These are phyloP conservation scores for Exserohilum rostratum DNA, from an alignment of 2,329 filamentous ascomycete species.

Conservation along the genomic window DNA sequence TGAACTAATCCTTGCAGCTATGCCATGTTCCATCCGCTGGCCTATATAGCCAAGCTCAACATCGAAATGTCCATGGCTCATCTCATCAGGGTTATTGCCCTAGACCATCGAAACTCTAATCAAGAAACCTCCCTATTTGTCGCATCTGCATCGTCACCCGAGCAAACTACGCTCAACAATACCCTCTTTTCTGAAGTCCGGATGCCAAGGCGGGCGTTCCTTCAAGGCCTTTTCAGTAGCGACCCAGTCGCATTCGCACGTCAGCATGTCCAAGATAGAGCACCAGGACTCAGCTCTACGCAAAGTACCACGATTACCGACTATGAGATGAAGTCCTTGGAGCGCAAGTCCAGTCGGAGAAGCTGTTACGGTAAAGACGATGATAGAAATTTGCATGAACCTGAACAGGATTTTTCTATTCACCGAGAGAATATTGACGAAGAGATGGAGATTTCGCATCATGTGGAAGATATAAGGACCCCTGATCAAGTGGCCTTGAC, in stretches of 20 bases:
- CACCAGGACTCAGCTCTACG: conserved; percentile 15
- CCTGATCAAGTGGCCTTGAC: background rate
- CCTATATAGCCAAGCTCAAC: conserved; percentile 55
- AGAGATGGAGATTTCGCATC: background rate
- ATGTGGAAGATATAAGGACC: background rate
- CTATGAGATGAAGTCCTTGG: background rate
- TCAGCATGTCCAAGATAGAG: conserved; percentile 4
- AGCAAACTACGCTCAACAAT: background rate
- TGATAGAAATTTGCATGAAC: background rate
- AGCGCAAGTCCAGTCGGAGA: background rate
- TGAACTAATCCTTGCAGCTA: conserved; percentile 36
- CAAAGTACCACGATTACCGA: conserved; percentile 5
- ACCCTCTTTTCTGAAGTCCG: conserved; percentile 7
- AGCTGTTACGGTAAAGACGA: background rate
- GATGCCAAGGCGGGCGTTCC: conserved; percentile 9
- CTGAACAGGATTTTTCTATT: too few relatives aligned
- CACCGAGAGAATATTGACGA: background rate
- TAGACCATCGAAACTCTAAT: conserved; percentile 10
- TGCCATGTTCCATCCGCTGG: conserved; percentile 56
- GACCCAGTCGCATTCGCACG: background rate
- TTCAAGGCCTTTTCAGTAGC: conserved; percentile 15
- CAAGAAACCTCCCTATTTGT: background rate
- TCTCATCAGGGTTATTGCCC: conserved; percentile 46
- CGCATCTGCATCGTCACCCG: conserved; percentile 3
- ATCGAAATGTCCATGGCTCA: conserved; percentile 46